Evolutionary conservation across 768 basidiomycete species (phyloP).

Genomic region (Tulasnella sp.): DNA sequence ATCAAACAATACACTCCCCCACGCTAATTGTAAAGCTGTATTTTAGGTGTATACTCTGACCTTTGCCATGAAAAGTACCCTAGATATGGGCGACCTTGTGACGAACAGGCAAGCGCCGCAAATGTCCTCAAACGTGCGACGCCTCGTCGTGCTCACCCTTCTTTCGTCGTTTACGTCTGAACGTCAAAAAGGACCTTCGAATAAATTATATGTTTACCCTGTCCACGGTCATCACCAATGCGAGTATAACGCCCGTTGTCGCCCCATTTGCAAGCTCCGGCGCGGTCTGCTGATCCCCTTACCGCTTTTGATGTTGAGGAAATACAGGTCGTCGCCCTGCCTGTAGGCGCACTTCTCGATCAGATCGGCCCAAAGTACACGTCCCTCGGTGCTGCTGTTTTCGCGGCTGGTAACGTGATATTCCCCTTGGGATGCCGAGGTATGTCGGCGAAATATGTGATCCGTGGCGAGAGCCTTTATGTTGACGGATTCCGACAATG

Average conservation of each 20-base stretch:
- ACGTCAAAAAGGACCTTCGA: constrained; percentile 22
- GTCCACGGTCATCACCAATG: constrained; percentile 29
- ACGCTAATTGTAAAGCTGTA: not conserved
- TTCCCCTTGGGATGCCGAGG: constrained; percentile 18
- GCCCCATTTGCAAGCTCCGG: not conserved
- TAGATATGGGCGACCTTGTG: constrained; percentile 17
- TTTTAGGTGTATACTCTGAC: constrained; percentile 24
- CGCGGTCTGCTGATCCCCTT: not conserved
- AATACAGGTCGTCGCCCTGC: constrained; percentile 24
- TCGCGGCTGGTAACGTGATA: constrained; percentile 27
- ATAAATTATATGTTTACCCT: constrained; percentile 30
- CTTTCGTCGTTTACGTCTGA: not conserved
- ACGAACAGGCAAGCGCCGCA: constrained; percentile 19
- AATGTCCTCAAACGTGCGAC: not conserved
- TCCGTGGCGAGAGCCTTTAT: not conserved
- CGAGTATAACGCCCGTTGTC: constrained; percentile 16
- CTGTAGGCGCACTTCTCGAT: constrained; percentile 26
- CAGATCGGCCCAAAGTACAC: constrained; percentile 26
- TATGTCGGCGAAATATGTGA: constrained; percentile 1
- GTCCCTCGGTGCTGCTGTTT: constrained; percentile 26
- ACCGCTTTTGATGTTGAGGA: not conserved
- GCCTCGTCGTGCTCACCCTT: not conserved
- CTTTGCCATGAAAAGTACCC: constrained; percentile 22
- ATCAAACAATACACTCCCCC: not conserved
- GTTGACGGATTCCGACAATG: not conserved